These are phyloP conservation scores for Microbotryomycetes sp. DNA, from an alignment of 1,284 basidiomycete genomes.

Conservation along the genomic window DNA sequence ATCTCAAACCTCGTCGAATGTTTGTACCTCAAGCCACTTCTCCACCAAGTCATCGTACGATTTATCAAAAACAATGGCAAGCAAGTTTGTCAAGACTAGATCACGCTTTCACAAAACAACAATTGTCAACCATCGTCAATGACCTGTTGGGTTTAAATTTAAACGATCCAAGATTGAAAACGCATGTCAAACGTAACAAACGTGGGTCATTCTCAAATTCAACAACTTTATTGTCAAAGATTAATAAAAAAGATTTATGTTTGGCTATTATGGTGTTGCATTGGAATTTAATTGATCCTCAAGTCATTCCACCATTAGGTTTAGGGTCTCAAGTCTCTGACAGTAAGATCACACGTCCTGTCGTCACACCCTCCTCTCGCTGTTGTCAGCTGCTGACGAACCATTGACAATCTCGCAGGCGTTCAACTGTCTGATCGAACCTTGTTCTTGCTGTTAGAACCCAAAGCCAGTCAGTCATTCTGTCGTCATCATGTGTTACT, in stretches of 20 bases:
- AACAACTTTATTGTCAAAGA: slow-evolving; percentile 24
- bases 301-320: slow-evolving; percentile 2
- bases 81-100: not conserved
- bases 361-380: not conserved
- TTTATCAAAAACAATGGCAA: slow-evolving; percentile 14
- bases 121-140: slow-evolving; percentile 2
- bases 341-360: slow-evolving; percentile 1
- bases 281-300: slow-evolving; percentile 21
- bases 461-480: slow-evolving; percentile 5
- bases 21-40: slow-evolving; percentile 10
- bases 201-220: slow-evolving; percentile 7
- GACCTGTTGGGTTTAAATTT: slow-evolving; percentile 3
- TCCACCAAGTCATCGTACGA: slow-evolving; percentile 18
- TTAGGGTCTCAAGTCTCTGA: slow-evolving; percentile 1
- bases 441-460: slow-evolving; percentile 28
- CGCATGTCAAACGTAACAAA: slow-evolving; percentile 12
- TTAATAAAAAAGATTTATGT: slow-evolving; percentile 22
- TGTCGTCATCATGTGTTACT: not conserved
- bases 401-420: too few species aligned
- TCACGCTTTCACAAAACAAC: slow-evolving; percentile 19
- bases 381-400: too few species aligned
- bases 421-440: slow-evolving; percentile 13
- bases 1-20: slow-evolving; percentile 12
- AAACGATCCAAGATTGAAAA: slow-evolving; percentile 4
- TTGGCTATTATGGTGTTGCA: slow-evolving; percentile 20